These are phyloP conservation scores for Lindgomyces ingoldianus DNA, from an alignment of 495 filamentous ascomycete species.

Conservation along the genomic window DNA sequence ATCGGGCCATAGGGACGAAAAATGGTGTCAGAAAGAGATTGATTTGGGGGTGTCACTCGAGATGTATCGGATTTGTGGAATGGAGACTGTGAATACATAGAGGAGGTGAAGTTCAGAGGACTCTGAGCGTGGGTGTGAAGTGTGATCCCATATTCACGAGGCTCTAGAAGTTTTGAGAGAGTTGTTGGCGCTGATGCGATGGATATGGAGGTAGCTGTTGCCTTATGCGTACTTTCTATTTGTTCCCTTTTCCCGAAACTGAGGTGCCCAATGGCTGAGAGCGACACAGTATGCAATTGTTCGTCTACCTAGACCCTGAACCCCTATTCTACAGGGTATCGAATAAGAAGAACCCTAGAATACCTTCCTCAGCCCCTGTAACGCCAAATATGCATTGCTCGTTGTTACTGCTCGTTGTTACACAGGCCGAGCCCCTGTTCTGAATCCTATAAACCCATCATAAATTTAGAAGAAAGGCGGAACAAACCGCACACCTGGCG, in stretches of 20 bases:
- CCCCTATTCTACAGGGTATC: conserved; percentile 3
- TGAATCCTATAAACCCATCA: not conserved
- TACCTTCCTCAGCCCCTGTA: not conserved
- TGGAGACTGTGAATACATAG: not conserved
- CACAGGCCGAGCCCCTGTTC: not conserved
- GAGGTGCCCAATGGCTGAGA: not conserved
- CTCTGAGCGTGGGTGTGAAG: too few species aligned
- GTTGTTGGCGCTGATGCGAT: too few species aligned
- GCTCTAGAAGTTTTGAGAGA: too few species aligned
- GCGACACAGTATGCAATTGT: not conserved
- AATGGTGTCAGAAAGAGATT: not conserved
- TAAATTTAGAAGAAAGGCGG: not conserved
- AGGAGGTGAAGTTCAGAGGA: not conserved
- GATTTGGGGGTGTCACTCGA: not conserved
- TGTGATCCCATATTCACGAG: too few species aligned
- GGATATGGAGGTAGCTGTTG: too few species aligned
- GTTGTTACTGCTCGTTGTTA: not conserved
- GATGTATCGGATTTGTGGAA: not conserved
- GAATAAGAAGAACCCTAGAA: not conserved
- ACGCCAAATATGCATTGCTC: not conserved
- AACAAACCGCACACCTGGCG: not conserved
- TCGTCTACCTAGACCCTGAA: not conserved
- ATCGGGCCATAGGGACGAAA: not conserved
- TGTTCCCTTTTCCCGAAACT: too few species aligned
- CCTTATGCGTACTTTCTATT: too few species aligned